These are phyloP conservation scores for Dalbergia cultrata DNA, from an alignment of 306 rosid genomes.

Conservation along the genomic window DNA sequence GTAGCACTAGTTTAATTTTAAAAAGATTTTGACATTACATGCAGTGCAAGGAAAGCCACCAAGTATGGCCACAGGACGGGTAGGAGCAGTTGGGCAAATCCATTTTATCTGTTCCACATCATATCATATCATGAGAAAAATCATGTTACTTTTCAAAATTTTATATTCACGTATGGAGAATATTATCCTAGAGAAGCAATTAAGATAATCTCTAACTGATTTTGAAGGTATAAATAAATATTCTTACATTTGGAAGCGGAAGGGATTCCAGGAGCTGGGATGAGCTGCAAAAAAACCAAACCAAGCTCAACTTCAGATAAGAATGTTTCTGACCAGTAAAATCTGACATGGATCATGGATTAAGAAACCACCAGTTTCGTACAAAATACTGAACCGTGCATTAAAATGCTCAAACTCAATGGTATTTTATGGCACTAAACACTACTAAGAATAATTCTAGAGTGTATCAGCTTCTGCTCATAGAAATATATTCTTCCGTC, in stretches of 20 bases:
- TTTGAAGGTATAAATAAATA: constrained; percentile 17
- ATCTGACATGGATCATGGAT: constrained; percentile 4
- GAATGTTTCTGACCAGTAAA: constrained; percentile 21
- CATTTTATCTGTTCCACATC: constrained; percentile 85
- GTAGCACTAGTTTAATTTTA: not conserved
- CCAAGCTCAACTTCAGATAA: constrained; percentile 53
- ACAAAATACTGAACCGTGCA: constrained; percentile 41
- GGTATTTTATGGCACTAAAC: constrained; percentile 19
- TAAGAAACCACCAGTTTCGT: constrained; percentile 29
- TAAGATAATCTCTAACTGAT: constrained; percentile 37
- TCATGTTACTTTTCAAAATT: constrained; percentile 6
- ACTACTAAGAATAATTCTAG: constrained; percentile 34
- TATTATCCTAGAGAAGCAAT: constrained; percentile 23
- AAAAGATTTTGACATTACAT: constrained; percentile 60
- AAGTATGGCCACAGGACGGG: constrained; percentile 87
- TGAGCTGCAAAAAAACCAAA: constrained; percentile 69
- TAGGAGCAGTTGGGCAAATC: constrained; percentile 99
- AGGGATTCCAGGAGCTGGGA: constrained; percentile 93
- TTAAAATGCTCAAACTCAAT: constrained; percentile 38
- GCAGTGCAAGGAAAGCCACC: constrained; percentile 99
- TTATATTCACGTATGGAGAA: constrained; percentile 25
- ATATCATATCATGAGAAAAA: constrained; percentile 44
- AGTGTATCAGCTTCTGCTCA: constrained; percentile 26
- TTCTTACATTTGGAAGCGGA: constrained; percentile 87
- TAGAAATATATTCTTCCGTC: constrained; percentile 49